Evolutionary conservation across 2,329 filamentous ascomycete genomes (phyloP), one percentile per base, ranked within the genome.

Genomic region (Penicillium sp.): DNA sequence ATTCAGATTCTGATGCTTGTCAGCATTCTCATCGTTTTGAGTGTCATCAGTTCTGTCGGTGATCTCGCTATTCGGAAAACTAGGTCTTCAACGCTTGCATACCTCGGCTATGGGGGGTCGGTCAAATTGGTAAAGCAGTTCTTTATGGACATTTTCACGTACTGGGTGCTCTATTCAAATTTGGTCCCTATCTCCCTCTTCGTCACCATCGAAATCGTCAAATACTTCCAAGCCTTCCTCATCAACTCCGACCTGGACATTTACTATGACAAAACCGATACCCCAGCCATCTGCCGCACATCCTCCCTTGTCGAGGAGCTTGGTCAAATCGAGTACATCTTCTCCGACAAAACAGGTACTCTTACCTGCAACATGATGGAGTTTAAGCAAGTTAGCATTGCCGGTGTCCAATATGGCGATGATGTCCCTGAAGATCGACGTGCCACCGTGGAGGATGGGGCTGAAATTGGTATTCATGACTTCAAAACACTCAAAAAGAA

Each of bases 321-420:
- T 39, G 93, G 93, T 48, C 95, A 97, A 79, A 94, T 98, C 39
- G 93, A 97, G 64, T 98, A 94, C 63, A 93, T 98, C 56, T 98
- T 98, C 68, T 96, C 89, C 0, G 91, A 97, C 75, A 97, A 97
- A 75, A 97, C 91, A 1, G 91, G 91, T 38, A 97, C 91, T 4
- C 75, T 97, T 62, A 97, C 91, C n/a, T 95, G 90, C 72, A 97
- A 97, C 65, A 84, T 88, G 78, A 97, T 98, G 93, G 91, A 97
- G 69, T 98, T 97, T 69, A 89, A 89, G 66, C 89, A 97, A 69
- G 94, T 87, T 63, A 86, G 87, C 0, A 97, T 98, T 64, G 88
- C 82, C 24, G 93, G 93, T 24, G 84, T 97, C 46, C 91, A 95
- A 70, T 98, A 98, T 64, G 86, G 88, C 12, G 89, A 93, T 47